phyloP scores from a whole-genome alignment of 805 yeast species.

The Candida qinlingensis region DNA sequence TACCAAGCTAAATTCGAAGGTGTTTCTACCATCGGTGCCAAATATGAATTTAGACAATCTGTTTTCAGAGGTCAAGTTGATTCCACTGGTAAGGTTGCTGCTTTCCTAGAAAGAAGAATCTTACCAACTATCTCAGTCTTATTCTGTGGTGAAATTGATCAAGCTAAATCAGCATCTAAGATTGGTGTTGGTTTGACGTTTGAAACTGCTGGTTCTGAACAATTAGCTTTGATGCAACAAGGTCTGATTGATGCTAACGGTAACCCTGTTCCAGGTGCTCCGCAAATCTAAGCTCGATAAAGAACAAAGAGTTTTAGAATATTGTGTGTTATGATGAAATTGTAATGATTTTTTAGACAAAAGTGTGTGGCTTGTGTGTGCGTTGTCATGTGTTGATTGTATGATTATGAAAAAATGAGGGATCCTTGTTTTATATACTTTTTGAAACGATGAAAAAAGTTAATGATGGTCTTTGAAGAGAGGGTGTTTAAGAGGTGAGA shows the following conservation, averaged over 20 bases:
- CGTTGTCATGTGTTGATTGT: neutral
- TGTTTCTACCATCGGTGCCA: constrained; percentile 90
- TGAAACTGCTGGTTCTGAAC: constrained; percentile 93
- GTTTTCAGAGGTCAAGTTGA: constrained; percentile 94
- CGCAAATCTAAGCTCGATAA: constrained; percentile 36
- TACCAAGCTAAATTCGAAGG: constrained; percentile 86
- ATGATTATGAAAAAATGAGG: too few relatives aligned
- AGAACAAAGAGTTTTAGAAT: too few relatives aligned
- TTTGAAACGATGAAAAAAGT: neutral
- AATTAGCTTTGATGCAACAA: constrained; percentile 86
- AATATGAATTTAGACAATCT: constrained; percentile 95
- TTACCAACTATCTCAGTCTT: constrained; percentile 85
- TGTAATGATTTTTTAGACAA: neutral
- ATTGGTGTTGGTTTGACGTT: constrained; percentile 93
- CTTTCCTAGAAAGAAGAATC: constrained; percentile 88
- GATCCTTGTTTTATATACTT: too few relatives aligned
- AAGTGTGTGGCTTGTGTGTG: neutral
- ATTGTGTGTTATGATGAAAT: too few relatives aligned
- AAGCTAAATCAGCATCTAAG: constrained; percentile 68
- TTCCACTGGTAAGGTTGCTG: constrained; percentile 84
- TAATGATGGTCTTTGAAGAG: neutral
- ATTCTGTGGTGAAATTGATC: constrained; percentile 92
- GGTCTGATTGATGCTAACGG: constrained; percentile 80
- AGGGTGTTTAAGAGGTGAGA: too few relatives aligned
- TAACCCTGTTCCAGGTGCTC: constrained; percentile 80